These are phyloP conservation scores for Penicillium alfredii DNA, from an alignment of 495 filamentous ascomycete genomes.

Conservation along the genomic window DNA sequence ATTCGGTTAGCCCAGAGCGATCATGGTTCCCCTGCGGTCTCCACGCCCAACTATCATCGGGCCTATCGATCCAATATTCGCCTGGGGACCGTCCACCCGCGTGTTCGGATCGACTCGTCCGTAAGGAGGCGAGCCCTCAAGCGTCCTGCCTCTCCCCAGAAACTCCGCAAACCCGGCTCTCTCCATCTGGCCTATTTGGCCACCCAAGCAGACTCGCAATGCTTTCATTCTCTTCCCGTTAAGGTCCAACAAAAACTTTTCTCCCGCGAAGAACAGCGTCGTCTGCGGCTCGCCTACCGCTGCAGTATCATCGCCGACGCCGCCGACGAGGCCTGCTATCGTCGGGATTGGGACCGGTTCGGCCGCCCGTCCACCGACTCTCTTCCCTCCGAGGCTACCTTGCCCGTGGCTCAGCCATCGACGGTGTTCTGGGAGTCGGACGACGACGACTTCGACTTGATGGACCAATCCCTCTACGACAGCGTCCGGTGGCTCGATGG, in stretches of 20 bases:
- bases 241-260: slow-evolving; percentile 67
- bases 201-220: slow-evolving; percentile 58
- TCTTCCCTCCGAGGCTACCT: slow-evolving; percentile 15
- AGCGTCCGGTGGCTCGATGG: slow-evolving; percentile 78
- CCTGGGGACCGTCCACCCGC: slow-evolving; percentile 10
- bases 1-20: slow-evolving; percentile 27
- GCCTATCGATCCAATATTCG: slow-evolving; percentile 13
- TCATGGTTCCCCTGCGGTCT: slow-evolving; percentile 17
- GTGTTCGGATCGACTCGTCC: slow-evolving; percentile 7
- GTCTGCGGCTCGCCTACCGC: slow-evolving; percentile 48
- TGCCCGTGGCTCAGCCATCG: slow-evolving; percentile 18
- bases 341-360: slow-evolving; percentile 9
- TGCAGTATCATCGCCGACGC: slow-evolving; percentile 63
- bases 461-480: slow-evolving; percentile 54
- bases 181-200: slow-evolving; percentile 37
- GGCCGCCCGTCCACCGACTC: slow-evolving; percentile 20
- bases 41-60: slow-evolving; percentile 14
- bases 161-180: slow-evolving; percentile 35
- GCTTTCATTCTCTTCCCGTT: slow-evolving; percentile 63
- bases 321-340: slow-evolving; percentile 58
- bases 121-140: slow-evolving; percentile 14
- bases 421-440: slow-evolving; percentile 28
- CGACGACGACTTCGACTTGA: too few relatives aligned
- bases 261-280: slow-evolving; percentile 63
- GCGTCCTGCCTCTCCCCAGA: slow-evolving; percentile 12